Base-by-base conservation (phyloP, 2,329 filamentous ascomycete genomes). In the Cryphonectria nitschkei region DNA sequence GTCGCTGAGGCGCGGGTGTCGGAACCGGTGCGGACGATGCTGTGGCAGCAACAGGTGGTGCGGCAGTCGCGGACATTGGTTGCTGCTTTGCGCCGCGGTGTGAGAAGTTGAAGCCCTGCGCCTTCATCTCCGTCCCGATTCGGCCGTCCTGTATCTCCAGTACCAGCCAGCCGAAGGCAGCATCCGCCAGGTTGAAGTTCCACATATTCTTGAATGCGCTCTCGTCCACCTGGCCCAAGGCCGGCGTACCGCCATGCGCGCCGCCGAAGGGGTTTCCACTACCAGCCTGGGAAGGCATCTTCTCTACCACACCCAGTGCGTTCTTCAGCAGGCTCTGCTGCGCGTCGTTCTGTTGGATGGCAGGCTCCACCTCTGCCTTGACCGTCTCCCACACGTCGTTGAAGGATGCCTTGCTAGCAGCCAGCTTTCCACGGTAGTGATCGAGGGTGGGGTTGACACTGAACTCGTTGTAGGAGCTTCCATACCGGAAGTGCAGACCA, bases 161-260 rank as follows among this genome's bases (percentile, higher is more conserved):
- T 22, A 98, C 94, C 67, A 99, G 86, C 86, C 94, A 99, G 73
- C 96, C 96, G 80, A 98, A 99, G 29, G 96, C 95, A 69, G 96
- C 96, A 84, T 99, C 96, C 41, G 96, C 96, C 75, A 99, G 83
- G 81, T 98, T 98, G 84, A 99, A 99, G 82, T 99, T 99, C 96
- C 96, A 99, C 96, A 98, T 98, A 81, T 99, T 99, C 86, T 99
- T 99, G 88, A 99, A 99, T 1, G 96, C 96, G 77, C 95, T 98
- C 85, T 99, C 96, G 74, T 99, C 96, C 26, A 99, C 94, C 78
- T 97, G 93, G 43, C 96, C 96, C 66, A 93, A 91, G 70, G 89
- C 88, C 68, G 87, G 84, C 66, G 90, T 90, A 54, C 92, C 92
- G 65, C 90, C 89, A 68, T 91, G 89, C 41, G 93, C 93, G 19